Conservation (phyloP, 1,139 yeast genomes). For the Meyerozyma athensensis region DNA sequence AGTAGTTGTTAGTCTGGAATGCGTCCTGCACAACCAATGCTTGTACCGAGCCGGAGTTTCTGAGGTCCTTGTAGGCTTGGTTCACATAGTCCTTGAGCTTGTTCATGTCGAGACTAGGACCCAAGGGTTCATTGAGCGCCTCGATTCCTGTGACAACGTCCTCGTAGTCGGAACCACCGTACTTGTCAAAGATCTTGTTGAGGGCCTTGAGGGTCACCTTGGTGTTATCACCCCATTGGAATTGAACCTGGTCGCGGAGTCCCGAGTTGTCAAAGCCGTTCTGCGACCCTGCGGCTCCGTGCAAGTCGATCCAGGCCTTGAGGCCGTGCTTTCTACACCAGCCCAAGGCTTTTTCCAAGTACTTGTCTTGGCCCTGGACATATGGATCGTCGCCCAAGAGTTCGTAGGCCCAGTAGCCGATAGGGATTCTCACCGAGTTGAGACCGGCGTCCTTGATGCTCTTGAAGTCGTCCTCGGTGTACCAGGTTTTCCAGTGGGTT, state of each 20-base stretch:
- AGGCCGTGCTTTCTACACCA: slow-evolving; percentile 67
- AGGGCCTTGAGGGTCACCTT: slow-evolving; percentile 51
- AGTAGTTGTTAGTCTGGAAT: slow-evolving; percentile 53
- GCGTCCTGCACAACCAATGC: slow-evolving; percentile 70
- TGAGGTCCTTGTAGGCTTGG: slow-evolving; percentile 50
- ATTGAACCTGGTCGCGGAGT: slow-evolving; percentile 57
- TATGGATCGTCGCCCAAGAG: slow-evolving; percentile 70
- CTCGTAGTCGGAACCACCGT: slow-evolving; percentile 57
- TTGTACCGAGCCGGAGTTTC: slow-evolving; percentile 44
- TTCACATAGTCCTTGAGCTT: slow-evolving; percentile 53
- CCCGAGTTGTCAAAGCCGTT: slow-evolving; percentile 97
- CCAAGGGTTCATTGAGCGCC: slow-evolving; percentile 86
- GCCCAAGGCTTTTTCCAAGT: slow-evolving; percentile 67
- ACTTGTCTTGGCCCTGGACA: slow-evolving; percentile 75
- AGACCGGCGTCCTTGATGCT: slow-evolving; percentile 64
- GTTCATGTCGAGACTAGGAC: slow-evolving; percentile 57
- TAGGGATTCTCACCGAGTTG: slow-evolving; percentile 84
- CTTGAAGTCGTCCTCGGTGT: slow-evolving; percentile 66
- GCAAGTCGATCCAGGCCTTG: slow-evolving; percentile 88
- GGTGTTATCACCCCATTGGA: slow-evolving; percentile 52
- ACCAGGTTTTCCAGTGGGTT: slow-evolving; percentile 78
- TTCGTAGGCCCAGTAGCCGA: slow-evolving; percentile 94
- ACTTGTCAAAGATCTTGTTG: slow-evolving; percentile 45
- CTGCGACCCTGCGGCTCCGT: slow-evolving; percentile 97
- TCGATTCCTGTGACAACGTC: slow-evolving; percentile 84